Percentiles rank a stretch among this genome's conserved stretches.
These are phyloP conservation scores for Naegleria lovaniensis DNA, from an alignment of 208 protist genomes.

Conservation along the genomic window DNA sequence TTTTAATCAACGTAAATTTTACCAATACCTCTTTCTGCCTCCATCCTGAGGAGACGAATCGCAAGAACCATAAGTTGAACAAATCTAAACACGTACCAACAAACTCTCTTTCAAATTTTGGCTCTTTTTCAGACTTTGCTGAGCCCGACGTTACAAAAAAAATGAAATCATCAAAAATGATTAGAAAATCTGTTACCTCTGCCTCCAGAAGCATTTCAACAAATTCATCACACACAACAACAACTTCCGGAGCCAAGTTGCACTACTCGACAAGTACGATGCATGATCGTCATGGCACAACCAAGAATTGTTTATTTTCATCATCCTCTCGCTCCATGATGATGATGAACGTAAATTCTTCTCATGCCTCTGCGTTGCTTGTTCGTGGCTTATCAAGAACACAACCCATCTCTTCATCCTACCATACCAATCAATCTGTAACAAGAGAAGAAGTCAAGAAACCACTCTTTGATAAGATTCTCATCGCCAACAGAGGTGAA, in stretches of 20 bases:
- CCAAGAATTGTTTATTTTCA: not conserved
- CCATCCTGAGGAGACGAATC: too few species aligned
- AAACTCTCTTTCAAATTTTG: too few species aligned
- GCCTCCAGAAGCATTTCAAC: not conserved
- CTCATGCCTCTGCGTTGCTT: not conserved
- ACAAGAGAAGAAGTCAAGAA: not conserved
- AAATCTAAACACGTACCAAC: too few species aligned
- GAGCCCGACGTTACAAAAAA: not conserved
- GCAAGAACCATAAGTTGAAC: too few species aligned
- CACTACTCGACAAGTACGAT: not conserved
- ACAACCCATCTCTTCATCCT: too few species aligned
- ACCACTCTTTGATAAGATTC: conserved; percentile 73
- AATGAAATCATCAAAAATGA: not conserved
- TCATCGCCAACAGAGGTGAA: conserved; percentile 94
- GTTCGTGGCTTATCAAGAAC: too few species aligned
- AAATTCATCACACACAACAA: not conserved
- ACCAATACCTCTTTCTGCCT: too few species aligned
- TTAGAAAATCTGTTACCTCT: not conserved
- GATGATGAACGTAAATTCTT: not conserved
- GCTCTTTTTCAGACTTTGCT: too few species aligned
- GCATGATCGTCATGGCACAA: not conserved
- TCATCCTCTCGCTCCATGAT: not conserved
- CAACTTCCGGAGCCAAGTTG: too few species aligned
- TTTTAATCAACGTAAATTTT: too few species aligned
- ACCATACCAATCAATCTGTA: too few species aligned